Base-by-base conservation (phyloP, 2,329 filamentous ascomycete species). In the Erysiphe pulchra region DNA sequence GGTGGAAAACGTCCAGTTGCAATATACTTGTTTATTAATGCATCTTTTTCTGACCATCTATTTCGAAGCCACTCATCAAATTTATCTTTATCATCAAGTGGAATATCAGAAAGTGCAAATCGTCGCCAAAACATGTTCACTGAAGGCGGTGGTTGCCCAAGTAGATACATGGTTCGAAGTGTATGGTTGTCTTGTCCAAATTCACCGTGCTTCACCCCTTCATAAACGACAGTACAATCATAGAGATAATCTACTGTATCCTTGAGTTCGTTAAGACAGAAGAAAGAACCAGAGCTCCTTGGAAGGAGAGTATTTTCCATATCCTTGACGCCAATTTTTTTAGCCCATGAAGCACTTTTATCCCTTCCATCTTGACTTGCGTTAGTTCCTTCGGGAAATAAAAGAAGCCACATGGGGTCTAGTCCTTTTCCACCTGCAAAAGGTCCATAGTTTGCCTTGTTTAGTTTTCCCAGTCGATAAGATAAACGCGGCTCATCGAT, bases 61-160 rank as follows among this genome's bases (percentile, higher is more conserved):
- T 82, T 76, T 31, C 77, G 71, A 28, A 95, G 67, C 90, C 90
- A 98, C 2, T 68, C 55, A 47, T 92, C 84, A 55, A 98, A 98
- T 7, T 71, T 66, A 37, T 79, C 70, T 14, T 71, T 68, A 52
- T 78, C 73, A 31, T 84, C 70, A 10, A 92, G 69, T 0, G 87
- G 87, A 39, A 98, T 92, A 17, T 84, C 75, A 18, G 71, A 70
- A 13, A 94, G 59, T 32, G 73, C 71, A 61, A 92, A 94, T 10
- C 85, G 76, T 45, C 90, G 75, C 84, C 87, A 98, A 62, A 92
- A 80, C 66, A 95, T 86, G 61, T 94, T 95, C 55, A 95, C 86
- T 1, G 85, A 93, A 59, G 86, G 93, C 1, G 87, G 90, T 0
- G 86, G 79, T 1, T 82, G 75, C 12, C 90, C 86, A 59, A 90